Evolutionary conservation across 2,329 filamentous ascomycete species (phyloP), one percentile per base, ranked within the genome.

Genomic region (Clonostachys rhizophaga): DNA sequence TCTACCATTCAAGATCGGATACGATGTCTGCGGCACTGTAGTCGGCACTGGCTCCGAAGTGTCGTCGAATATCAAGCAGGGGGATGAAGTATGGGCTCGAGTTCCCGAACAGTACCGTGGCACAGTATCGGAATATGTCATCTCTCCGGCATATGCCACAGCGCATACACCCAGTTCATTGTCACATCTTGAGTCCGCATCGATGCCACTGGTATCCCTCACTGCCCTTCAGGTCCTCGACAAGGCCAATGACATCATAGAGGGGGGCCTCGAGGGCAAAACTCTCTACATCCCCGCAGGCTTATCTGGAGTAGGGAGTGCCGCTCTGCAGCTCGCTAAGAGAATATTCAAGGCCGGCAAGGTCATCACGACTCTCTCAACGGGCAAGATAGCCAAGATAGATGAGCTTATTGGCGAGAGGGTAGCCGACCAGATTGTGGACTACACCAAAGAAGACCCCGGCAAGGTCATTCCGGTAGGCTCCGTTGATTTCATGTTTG

Each of bases 361-460:
- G 44, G 68, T 74, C 30, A 70, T 74, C 37, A 73, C 69, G 1
- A 73, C 71, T 0, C 61, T 74, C 2, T 72, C 69, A 2, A 70
- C 69, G 2, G 49, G 60, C 13, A 75, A 74, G 52, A 54, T 74
- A 1, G 44, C 60, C 1, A 63, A 56, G 46, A 54, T 71, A 2
- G 47, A 55, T 5, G 63, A 68, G 46, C 52, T 69, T 7, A 54
- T 74, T 9, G 69, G 69, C 2, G 56, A 67, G 24, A 62, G 58
- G 1, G 59, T 63, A 0, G 64, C 69, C 0, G 70, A 73, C 54
- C 51, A 69, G 37, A 40, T 55, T 59, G 49, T 6, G 40, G 55
- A 58, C 43, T 58, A 58, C 45, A 55, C 54, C n/a, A 53, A 51
- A 35, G 37, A 51, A 11, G 45, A 56, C 12, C 47, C 54, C 16